Conservation (phyloP, 2,329 filamentous ascomycete genomes). For the Calonectria fujianensis region DNA sequence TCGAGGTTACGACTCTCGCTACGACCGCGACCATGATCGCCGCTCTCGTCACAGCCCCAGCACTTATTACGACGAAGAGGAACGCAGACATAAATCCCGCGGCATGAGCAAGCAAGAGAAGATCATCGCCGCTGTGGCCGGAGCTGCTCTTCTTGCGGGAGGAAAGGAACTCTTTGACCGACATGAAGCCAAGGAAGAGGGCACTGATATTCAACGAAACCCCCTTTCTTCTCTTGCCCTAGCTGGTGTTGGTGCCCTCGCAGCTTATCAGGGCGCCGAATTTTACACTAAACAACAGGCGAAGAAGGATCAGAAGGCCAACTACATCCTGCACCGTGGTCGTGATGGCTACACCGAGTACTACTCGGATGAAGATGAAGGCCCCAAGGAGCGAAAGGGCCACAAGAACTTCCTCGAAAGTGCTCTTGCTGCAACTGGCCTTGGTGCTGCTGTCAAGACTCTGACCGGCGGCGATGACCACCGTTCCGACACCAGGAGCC, state of each 20-base stretch:
- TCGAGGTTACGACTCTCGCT: slow-evolving; percentile 69
- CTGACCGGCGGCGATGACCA: slow-evolving; percentile 70
- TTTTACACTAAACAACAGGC: slow-evolving; percentile 77
- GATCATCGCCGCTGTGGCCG: slow-evolving; percentile 79
- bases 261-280: slow-evolving; percentile 78
- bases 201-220: slow-evolving; percentile 73
- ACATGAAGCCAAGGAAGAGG: slow-evolving; percentile 72
- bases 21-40: slow-evolving; percentile 63
- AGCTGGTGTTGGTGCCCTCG: slow-evolving; percentile 78
- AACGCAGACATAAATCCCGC: slow-evolving; percentile 66
- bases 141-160: slow-evolving; percentile 78
- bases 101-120: slow-evolving; percentile 77
- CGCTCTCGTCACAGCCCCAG: slow-evolving; percentile 69
- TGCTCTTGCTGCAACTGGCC: slow-evolving; percentile 76
- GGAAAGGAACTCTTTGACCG: slow-evolving; percentile 81
- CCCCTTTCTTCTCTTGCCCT: slow-evolving; percentile 76
- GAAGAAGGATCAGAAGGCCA: slow-evolving; percentile 74
- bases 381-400: slow-evolving; percentile 74
- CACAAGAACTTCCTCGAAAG: slow-evolving; percentile 79
- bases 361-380: slow-evolving; percentile 75
- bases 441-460: slow-evolving; percentile 77
- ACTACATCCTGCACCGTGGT: slow-evolving; percentile 71
- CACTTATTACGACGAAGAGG: slow-evolving; percentile 76
- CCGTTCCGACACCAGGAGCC: slow-evolving; percentile 66
- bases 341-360: slow-evolving; percentile 73